A percentile compares a stretch with the other conserved stretches of the same genome.
These are phyloP conservation scores for Populus trichocarpa DNA, from an alignment of 441 rosid species.

Conservation along the genomic window DNA sequence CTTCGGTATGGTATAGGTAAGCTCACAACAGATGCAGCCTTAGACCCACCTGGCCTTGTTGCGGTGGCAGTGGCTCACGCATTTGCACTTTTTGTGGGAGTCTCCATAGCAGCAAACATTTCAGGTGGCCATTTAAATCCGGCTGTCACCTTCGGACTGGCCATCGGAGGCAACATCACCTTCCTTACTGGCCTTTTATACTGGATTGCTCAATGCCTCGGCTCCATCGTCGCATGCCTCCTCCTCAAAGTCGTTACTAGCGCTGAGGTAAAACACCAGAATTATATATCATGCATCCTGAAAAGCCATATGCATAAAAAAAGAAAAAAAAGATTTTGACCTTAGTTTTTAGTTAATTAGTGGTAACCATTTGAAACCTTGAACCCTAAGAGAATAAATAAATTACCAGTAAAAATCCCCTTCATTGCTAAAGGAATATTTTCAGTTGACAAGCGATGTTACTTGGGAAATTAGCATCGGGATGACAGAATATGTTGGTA, in stretches of 20 bases:
- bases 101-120: constrained; percentile 79
- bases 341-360: too few relatives aligned
- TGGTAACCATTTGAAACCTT: too few relatives aligned
- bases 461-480: too few relatives aligned
- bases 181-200: constrained; percentile 73
- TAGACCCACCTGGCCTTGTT: constrained; percentile 79
- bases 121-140: constrained; percentile 93
- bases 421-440: too few relatives aligned
- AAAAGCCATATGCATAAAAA: background rate
- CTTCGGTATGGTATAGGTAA: constrained; percentile 30
- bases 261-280: constrained; percentile 35
- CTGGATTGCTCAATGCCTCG: constrained; percentile 84
- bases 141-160: constrained; percentile 87
- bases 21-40: constrained; percentile 62
- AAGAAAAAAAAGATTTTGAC: too few relatives aligned
- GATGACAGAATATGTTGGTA: too few relatives aligned
- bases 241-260: constrained; percentile 67
- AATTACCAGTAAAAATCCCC: too few relatives aligned
- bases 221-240: constrained; percentile 80
- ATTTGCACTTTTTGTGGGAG: constrained; percentile 75
- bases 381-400: too few relatives aligned
- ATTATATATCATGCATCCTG: too few relatives aligned
- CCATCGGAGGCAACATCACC: constrained; percentile 78
- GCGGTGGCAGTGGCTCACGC: constrained; percentile 87
- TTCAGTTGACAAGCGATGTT: too few relatives aligned